Evolutionary conservation across 306 rosid species (phyloP).

Genomic region (Malus domestica): DNA sequence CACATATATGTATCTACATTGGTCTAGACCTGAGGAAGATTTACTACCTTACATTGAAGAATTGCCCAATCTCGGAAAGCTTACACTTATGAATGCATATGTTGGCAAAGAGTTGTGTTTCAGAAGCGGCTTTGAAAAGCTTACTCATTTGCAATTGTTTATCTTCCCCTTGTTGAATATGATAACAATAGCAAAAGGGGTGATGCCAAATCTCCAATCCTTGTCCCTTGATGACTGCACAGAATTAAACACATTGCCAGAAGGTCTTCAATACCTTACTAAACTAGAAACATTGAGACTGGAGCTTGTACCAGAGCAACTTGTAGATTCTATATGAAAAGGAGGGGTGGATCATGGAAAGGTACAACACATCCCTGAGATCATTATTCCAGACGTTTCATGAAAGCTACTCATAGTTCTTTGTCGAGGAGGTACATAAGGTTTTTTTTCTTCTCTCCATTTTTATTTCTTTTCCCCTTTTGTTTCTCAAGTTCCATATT

Average conservation of each 20-base stretch:
- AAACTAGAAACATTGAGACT: background rate
- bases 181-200: conserved; percentile 3
- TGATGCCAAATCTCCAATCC: background rate
- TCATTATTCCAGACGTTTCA: background rate
- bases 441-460: background rate
- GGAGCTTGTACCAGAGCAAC: background rate
- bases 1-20: background rate
- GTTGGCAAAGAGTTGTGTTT: background rate
- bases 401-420: background rate
- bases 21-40: conserved; percentile 4
- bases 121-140: conserved; percentile 1
- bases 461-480: no score
- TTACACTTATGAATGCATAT: background rate
- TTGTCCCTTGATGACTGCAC: background rate
- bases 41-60: background rate
- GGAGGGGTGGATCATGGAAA: background rate
- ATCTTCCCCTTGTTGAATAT: background rate
- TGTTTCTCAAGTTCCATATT: no score
- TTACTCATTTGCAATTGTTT: background rate
- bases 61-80: background rate
- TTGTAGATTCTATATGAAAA: background rate
- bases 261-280: conserved; percentile 4
- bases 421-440: background rate
- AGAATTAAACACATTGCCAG: conserved; percentile 4
- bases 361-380: background rate